Percentiles rank a stretch among this genome's conserved stretches.
Evolutionary conservation across 2,329 filamentous ascomycete genomes (phyloP).

Genomic region (Epichloe sp.): DNA sequence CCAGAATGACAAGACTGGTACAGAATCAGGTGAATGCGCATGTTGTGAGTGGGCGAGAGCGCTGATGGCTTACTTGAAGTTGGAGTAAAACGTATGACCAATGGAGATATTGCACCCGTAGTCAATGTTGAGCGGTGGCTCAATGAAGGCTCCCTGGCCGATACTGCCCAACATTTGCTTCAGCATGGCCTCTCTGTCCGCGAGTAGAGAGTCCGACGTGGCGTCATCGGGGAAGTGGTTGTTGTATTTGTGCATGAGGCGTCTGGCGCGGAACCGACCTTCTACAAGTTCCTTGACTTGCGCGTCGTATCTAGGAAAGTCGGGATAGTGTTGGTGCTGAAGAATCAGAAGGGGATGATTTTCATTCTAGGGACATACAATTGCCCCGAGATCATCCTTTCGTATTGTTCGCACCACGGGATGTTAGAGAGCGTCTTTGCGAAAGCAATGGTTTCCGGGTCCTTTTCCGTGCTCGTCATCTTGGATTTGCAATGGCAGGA

Average conservation of each 20-base stretch:
- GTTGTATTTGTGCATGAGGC: slow-evolving; percentile 45
- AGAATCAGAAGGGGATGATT: background rate
- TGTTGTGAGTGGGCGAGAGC: background rate
- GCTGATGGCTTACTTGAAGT: slow-evolving; percentile 22
- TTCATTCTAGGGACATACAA: slow-evolving; percentile 26
- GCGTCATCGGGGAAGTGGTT: slow-evolving; percentile 37
- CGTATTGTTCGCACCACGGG: slow-evolving; percentile 47
- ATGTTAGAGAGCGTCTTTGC: slow-evolving; percentile 36
- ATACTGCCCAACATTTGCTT: slow-evolving; percentile 33
- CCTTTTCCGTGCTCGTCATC: slow-evolving; percentile 22
- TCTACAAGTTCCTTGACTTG: slow-evolving; percentile 33
- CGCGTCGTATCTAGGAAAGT: slow-evolving; percentile 33
- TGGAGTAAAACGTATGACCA: slow-evolving; percentile 50
- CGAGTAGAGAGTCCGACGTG: slow-evolving; percentile 23
- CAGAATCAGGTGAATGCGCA: background rate
- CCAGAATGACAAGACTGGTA: slow-evolving; percentile 47
- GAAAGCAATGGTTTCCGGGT: slow-evolving; percentile 27
- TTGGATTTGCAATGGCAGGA: background rate
- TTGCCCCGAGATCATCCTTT: slow-evolving; percentile 52
- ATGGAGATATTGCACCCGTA: slow-evolving; percentile 54
- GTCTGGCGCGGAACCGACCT: slow-evolving; percentile 40
- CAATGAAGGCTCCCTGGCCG: slow-evolving; percentile 41
- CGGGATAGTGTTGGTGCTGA: background rate
- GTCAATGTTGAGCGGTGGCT: slow-evolving; percentile 49
- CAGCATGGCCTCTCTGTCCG: slow-evolving; percentile 33